Evolutionary conservation across 139 green algal species (phyloP).

Genomic region (Picochlorum sp.): DNA sequence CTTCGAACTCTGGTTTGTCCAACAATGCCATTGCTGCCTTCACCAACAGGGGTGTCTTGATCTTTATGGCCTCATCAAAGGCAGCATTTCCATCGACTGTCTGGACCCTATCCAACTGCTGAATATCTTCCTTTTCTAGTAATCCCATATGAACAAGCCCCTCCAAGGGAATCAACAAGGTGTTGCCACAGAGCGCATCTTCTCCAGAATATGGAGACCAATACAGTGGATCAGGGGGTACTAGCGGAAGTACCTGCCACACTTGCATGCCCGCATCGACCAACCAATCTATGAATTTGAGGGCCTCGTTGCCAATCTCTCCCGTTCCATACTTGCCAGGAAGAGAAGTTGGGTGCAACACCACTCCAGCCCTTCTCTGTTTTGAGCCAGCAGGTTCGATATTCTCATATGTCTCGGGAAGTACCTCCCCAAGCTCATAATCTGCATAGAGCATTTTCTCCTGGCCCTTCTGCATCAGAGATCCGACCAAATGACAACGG

Average conservation of each 20-base stretch:
- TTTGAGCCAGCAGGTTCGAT: slow-evolving; percentile 11
- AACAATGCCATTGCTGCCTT: slow-evolving; percentile 60
- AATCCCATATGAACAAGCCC: slow-evolving; percentile 75
- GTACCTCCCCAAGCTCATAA: slow-evolving; percentile 11
- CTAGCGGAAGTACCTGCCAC: slow-evolving; percentile 87
- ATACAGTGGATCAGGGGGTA: slow-evolving; percentile 83
- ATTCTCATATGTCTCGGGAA: slow-evolving; percentile 20
- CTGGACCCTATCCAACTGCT: neutral
- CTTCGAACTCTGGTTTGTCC: slow-evolving; percentile 20
- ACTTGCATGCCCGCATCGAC: slow-evolving; percentile 47
- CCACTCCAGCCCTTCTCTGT: slow-evolving; percentile 48
- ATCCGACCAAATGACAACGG: neutral
- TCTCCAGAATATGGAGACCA: slow-evolving; percentile 85
- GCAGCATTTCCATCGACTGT: slow-evolving; percentile 14
- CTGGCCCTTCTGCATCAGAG: neutral
- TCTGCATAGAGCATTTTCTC: neutral
- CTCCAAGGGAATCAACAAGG: slow-evolving; percentile 81
- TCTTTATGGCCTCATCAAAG: slow-evolving; percentile 10
- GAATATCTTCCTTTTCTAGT: slow-evolving; percentile 53
- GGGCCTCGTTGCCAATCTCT: slow-evolving; percentile 72
- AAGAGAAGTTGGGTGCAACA: slow-evolving; percentile 92
- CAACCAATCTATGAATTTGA: slow-evolving; percentile 88
- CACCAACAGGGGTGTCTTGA: slow-evolving; percentile 62
- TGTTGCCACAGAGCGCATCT: slow-evolving; percentile 89
- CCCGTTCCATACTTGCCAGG: slow-evolving; percentile 80